Percentiles rank a stretch among this genome's conserved stretches.
These are phyloP conservation scores for Saitozyma podzolica DNA, from an alignment of 768 basidiomycete genomes.

Conservation along the genomic window DNA sequence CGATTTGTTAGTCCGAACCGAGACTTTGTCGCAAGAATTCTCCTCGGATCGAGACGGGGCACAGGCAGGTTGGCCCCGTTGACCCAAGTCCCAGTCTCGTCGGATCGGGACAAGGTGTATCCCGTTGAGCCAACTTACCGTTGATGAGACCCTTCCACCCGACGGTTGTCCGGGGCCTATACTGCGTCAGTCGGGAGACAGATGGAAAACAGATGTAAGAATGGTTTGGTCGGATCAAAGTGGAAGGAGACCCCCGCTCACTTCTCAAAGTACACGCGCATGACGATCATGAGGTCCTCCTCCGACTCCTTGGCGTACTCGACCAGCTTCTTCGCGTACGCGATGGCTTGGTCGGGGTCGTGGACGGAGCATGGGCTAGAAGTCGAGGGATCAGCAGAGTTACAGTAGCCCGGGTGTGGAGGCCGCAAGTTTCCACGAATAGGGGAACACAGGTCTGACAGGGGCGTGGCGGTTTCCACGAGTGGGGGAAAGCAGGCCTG, in stretches of 20 bases:
- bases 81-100: too few relatives aligned
- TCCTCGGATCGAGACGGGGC: too few relatives aligned
- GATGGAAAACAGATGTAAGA: not conserved
- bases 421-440: slow-evolving; percentile 29
- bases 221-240: not conserved
- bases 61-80: too few relatives aligned
- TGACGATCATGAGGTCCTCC: slow-evolving; percentile 88
- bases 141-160: slow-evolving; percentile 99
- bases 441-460: too few relatives aligned
- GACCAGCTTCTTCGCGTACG: slow-evolving; percentile 78
- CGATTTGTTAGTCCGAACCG: not conserved
- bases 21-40: not conserved
- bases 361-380: slow-evolving; percentile 88
- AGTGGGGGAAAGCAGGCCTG: slow-evolving; percentile 24
- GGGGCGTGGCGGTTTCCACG: too few relatives aligned
- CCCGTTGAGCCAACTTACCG: slow-evolving; percentile 51
- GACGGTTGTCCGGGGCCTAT: slow-evolving; percentile 73
- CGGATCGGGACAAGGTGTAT: too few relatives aligned
- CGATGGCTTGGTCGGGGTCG: slow-evolving; percentile 77
- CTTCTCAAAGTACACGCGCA: slow-evolving; percentile 99
- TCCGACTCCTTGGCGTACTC: slow-evolving; percentile 76
- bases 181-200: too few relatives aligned
- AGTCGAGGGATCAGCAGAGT: not conserved
- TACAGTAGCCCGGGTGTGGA: slow-evolving; percentile 6
- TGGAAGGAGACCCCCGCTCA: slow-evolving; percentile 10